phyloP scores from a whole-genome alignment of 768 basidiomycete genomes.

The Podaxis mareebaensis region DNA sequence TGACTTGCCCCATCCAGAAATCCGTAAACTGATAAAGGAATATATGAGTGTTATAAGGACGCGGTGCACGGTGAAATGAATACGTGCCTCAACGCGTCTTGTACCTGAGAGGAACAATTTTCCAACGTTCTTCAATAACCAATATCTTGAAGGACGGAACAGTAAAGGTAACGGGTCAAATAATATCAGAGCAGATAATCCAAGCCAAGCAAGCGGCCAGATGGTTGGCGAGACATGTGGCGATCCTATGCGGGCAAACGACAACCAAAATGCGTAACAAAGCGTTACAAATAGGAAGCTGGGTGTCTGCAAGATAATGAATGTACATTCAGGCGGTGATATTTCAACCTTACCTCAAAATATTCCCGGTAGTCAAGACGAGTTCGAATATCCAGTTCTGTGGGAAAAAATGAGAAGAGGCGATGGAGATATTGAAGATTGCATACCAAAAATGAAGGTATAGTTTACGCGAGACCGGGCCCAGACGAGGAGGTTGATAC shows the following conservation, averaged over 20 bases:
- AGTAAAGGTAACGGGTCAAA: slow-evolving; percentile 77
- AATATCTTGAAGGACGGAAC: slow-evolving; percentile 69
- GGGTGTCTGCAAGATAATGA: slow-evolving; percentile 56
- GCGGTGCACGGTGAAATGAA: neutral
- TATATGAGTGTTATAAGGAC: neutral
- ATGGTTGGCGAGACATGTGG: slow-evolving; percentile 59
- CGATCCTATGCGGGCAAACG: slow-evolving; percentile 65
- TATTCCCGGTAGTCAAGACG: slow-evolving; percentile 81
- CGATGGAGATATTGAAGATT: slow-evolving; percentile 10
- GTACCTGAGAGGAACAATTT: slow-evolving; percentile 70
- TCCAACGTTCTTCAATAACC: slow-evolving; percentile 69
- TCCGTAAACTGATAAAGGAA: slow-evolving; percentile 61
- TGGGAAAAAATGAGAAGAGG: slow-evolving; percentile 13
- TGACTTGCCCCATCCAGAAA: slow-evolving; percentile 83
- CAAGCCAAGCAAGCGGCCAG: slow-evolving; percentile 86
- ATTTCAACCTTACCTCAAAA: slow-evolving; percentile 41
- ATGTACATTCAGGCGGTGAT: neutral
- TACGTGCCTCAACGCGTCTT: slow-evolving; percentile 70
- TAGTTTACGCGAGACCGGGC: slow-evolving; percentile 81
- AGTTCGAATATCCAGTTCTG: slow-evolving; percentile 71
- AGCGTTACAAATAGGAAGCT: slow-evolving; percentile 75
- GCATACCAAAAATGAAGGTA: slow-evolving; percentile 84
- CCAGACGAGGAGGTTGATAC: slow-evolving; percentile 85
- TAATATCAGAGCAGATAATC: slow-evolving; percentile 55
- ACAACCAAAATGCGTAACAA: slow-evolving; percentile 82